Conservation (phyloP, 352 stramenopile species). For the Pythium grandisporangium region DNA sequence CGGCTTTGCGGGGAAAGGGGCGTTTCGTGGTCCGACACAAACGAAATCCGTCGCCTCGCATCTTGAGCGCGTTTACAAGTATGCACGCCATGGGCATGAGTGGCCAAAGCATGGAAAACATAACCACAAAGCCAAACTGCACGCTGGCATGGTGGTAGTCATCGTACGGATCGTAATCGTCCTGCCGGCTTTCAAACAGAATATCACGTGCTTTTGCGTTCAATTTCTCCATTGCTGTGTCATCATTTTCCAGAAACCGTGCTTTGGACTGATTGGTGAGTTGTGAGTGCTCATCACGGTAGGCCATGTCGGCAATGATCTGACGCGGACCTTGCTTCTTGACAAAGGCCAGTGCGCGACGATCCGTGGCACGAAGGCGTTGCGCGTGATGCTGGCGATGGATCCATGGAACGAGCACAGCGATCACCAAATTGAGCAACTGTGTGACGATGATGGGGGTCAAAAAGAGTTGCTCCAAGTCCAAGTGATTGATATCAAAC, state of each 20-base stretch:
- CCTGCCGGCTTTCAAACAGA: slow-evolving; percentile 65
- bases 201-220: slow-evolving; percentile 63
- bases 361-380: slow-evolving; percentile 37
- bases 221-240: slow-evolving; percentile 47
- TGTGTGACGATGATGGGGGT: slow-evolving; percentile 81
- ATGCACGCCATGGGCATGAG: slow-evolving; percentile 72
- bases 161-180: slow-evolving; percentile 74
- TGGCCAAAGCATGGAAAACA: slow-evolving; percentile 83
- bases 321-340: slow-evolving; percentile 53
- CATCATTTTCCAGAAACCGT: slow-evolving; percentile 57
- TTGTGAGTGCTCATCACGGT: slow-evolving; percentile 25
- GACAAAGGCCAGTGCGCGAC: slow-evolving; percentile 52
- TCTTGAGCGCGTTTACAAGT: slow-evolving; percentile 73
- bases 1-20: slow-evolving; percentile 63
- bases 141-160: slow-evolving; percentile 77
- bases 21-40: slow-evolving; percentile 65
- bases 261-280: slow-evolving; percentile 59
- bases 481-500: slow-evolving; percentile 75
- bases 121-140: slow-evolving; percentile 81
- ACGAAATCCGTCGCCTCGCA: slow-evolving; percentile 64
- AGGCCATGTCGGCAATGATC: slow-evolving; percentile 55
- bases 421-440: slow-evolving; percentile 61
- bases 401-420: slow-evolving; percentile 63
- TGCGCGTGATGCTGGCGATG: slow-evolving; percentile 64
- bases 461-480: slow-evolving; percentile 73